Evolutionary conservation across 2,329 filamentous ascomycete genomes (phyloP).

Genomic region (Pseudogymnoascus verrucosus): DNA sequence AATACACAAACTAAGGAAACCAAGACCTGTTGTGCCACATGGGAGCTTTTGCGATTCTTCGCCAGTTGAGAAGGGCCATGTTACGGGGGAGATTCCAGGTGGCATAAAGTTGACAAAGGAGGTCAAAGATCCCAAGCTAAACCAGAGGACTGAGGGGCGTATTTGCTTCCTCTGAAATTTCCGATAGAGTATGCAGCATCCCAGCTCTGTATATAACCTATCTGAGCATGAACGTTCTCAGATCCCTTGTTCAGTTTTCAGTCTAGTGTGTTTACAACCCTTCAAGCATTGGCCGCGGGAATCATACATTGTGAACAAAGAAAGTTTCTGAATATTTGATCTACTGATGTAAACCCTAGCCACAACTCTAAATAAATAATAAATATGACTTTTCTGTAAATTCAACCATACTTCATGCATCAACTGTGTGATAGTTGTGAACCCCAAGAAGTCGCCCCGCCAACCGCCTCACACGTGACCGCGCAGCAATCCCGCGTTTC

Average conservation of each 20-base stretch:
- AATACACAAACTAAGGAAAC: background rate
- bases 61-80: background rate
- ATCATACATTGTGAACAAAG: background rate
- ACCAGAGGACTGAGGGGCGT: background rate
- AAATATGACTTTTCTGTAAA: background rate
- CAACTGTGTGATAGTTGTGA: background rate
- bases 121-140: background rate
- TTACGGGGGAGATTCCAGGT: background rate
- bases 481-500: conserved; percentile 7
- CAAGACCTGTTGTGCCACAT: background rate
- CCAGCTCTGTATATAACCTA: background rate
- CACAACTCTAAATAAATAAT: background rate
- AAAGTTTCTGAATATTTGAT: background rate
- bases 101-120: background rate
- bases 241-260: background rate
- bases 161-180: background rate
- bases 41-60: background rate
- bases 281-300: background rate
- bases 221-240: background rate
- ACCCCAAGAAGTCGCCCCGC: background rate
- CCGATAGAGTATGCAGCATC: background rate
- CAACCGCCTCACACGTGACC: background rate
- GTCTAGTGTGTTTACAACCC: background rate
- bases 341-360: background rate
- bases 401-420: background rate